A percentile compares a stretch with the other conserved stretches of the same genome.
These are phyloP conservation scores for Naganishia vaughanmartiniae DNA, from an alignment of 768 basidiomycete species.

Conservation along the genomic window DNA sequence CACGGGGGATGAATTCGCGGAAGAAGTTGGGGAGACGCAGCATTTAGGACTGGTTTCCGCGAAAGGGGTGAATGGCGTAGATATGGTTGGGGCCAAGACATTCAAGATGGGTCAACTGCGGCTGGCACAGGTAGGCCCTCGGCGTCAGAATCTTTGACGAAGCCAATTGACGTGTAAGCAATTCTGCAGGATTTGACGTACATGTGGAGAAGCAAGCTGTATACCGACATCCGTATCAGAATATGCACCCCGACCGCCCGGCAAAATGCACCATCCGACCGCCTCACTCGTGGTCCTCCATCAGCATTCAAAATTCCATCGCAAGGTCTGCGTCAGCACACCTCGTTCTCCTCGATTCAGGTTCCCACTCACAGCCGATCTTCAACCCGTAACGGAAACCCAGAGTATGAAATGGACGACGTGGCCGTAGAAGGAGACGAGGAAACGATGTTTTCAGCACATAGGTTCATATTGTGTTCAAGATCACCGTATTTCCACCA, in stretches of 20 bases:
- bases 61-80: slow-evolving; percentile 54
- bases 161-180: background rate
- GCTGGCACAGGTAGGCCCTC: slow-evolving; percentile 17
- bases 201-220: slow-evolving; percentile 94
- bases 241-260: slow-evolving; percentile 59
- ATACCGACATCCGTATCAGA: slow-evolving; percentile 71
- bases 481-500: slow-evolving; percentile 82
- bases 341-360: slow-evolving; percentile 27
- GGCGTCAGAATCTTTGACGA: background rate
- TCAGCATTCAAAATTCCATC: background rate
- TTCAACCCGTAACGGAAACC: slow-evolving; percentile 46
- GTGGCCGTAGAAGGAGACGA: slow-evolving; percentile 40
- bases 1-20: background rate
- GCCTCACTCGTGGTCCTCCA: slow-evolving; percentile 5
- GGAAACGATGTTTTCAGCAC: slow-evolving; percentile 71
- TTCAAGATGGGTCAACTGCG: slow-evolving; percentile 68
- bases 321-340: slow-evolving; percentile 4
- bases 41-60: slow-evolving; percentile 68
- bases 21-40: slow-evolving; percentile 50
- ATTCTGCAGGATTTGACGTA: slow-evolving; percentile 69
- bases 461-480: slow-evolving; percentile 87
- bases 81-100: slow-evolving; percentile 53
- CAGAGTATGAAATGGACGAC: slow-evolving; percentile 58
- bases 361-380: slow-evolving; percentile 33
- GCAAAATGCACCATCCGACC: slow-evolving; percentile 53